These are phyloP conservation scores for Ganoderma lucidum DNA, from an alignment of 1,284 basidiomycete genomes.

Conservation along the genomic window DNA sequence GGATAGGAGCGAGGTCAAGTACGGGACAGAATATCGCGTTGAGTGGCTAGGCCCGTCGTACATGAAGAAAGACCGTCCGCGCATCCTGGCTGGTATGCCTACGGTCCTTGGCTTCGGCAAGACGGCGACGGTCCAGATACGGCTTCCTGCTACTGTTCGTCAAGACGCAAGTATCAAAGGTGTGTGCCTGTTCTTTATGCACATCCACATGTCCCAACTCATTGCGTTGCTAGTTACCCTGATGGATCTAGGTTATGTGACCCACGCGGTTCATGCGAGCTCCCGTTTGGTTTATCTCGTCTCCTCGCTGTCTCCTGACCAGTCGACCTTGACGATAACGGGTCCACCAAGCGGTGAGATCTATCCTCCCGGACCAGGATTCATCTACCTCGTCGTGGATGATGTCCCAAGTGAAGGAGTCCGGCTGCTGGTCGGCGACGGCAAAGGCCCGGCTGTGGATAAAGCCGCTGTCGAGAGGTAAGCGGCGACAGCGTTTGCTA, in stretches of 20 bases:
- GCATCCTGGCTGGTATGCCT: slow-evolving; percentile 48
- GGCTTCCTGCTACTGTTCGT: slow-evolving; percentile 42
- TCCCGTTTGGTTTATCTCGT: slow-evolving; percentile 76
- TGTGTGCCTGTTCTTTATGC: slow-evolving; percentile 20
- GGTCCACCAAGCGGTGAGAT: slow-evolving; percentile 70
- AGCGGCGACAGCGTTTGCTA: slow-evolving; percentile 32
- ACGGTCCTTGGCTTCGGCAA: slow-evolving; percentile 56
- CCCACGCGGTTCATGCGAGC: slow-evolving; percentile 83
- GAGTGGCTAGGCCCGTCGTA: slow-evolving; percentile 82
- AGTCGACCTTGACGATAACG: slow-evolving; percentile 51
- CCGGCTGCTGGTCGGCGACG: slow-evolving; percentile 77
- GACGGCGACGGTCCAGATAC: slow-evolving; percentile 50
- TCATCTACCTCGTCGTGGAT: slow-evolving; percentile 74
- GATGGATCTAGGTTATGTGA: slow-evolving; percentile 83
- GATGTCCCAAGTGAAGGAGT: slow-evolving; percentile 74
- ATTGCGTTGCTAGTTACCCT: slow-evolving; percentile 59
- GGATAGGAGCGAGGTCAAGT: slow-evolving; percentile 72
- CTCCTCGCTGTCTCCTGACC: slow-evolving; percentile 45
- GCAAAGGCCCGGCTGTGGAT: slow-evolving; percentile 64
- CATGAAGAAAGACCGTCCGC: slow-evolving; percentile 64
- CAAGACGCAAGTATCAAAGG: slow-evolving; percentile 46
- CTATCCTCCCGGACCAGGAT: slow-evolving; percentile 86
- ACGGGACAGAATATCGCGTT: slow-evolving; percentile 82
- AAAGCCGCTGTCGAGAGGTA: slow-evolving; percentile 62
- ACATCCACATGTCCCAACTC: slow-evolving; percentile 2